Conservation (phyloP, 1,284 basidiomycete species). For the Austroboletus olivaceoglutinosus region DNA sequence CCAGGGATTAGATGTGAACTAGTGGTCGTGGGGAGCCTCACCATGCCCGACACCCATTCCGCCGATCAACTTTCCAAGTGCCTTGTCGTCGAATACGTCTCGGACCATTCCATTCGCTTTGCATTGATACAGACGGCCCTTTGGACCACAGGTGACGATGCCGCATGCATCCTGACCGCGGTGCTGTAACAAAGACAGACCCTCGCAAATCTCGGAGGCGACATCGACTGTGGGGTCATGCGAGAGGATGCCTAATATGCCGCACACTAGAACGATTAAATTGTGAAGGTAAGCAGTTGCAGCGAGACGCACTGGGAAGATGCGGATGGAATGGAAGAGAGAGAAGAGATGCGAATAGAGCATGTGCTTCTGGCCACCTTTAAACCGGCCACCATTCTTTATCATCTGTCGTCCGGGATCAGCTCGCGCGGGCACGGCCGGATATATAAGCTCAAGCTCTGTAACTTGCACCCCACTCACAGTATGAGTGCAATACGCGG, state of each 20-base stretch:
- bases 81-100: slow-evolving; percentile 89
- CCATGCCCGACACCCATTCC: slow-evolving; percentile 99
- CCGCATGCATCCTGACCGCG: slow-evolving; percentile 98
- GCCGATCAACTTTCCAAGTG: slow-evolving; percentile 79
- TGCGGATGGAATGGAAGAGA: slow-evolving; percentile 3
- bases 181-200: slow-evolving; percentile 88
- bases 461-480: not conserved
- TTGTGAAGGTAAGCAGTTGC: not conserved
- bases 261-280: slow-evolving; percentile 61
- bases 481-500: slow-evolving; percentile 40
- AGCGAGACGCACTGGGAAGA: slow-evolving; percentile 23
- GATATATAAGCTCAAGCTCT: not conserved
- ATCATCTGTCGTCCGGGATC: not conserved
- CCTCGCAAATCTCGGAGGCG: slow-evolving; percentile 87
- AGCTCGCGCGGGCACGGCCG: slow-evolving; percentile 11
- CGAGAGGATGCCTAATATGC: slow-evolving; percentile 82
- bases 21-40: slow-evolving; percentile 32
- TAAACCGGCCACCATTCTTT: slow-evolving; percentile 14
- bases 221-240: slow-evolving; percentile 76
- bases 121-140: slow-evolving; percentile 96
- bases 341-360: not conserved
- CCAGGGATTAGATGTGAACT: slow-evolving; percentile 8
- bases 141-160: slow-evolving; percentile 93
- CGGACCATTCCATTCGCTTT: slow-evolving; percentile 99
- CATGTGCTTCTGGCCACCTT: slow-evolving; percentile 3